Base-by-base conservation (phyloP, 2,329 filamentous ascomycete species). In the Hypoxylon sp. region DNA sequence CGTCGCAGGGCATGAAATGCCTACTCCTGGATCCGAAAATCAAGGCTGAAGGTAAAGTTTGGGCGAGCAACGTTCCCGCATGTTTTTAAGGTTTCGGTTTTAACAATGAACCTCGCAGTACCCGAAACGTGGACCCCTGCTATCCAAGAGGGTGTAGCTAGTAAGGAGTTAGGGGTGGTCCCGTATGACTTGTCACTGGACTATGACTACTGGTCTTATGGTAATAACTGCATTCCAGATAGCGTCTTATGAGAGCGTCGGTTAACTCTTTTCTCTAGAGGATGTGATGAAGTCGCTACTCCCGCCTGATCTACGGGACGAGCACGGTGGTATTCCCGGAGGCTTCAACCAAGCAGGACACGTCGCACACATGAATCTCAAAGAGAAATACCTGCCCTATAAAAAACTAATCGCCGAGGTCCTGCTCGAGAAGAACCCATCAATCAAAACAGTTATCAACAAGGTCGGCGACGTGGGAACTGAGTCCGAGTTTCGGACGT, bases 311-410 rank as follows among this genome's bases (percentile, higher is more conserved):
- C 85, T 92, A 24, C 89, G 94, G 72, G 90, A 91, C 44, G 94
- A 97, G 74, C 57, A 75, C 37, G 86, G 88, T 48, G 91, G 92
- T 71, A 90, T 96, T 33, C 95, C 94, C 2, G 88, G 89, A 33
- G 94, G 94, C 53, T 98, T 97, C 83, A 94, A 94, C 63, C 90
- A 91, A 37, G 94, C 95, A 37, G 95, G 96, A 19, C 95, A 98
- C 75, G 90, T 98, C 55, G 95, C 94, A 44, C 96, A 99, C 77
- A 84, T 99, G 65, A 99, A 99, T 80, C 89, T 99, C 33, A 90
- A 93, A 55, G 90, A 92, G 19, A 87, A 90, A 71, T 98, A 94
- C 77, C 83, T 94, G 10, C 93, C 92, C 0, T 97, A 97, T 84
- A 97, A 96, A 80, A 80, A 91, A 72, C 79, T 98, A 46, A 94